Conservation (phyloP, 2,329 filamentous ascomycete species). For the Epichloe gansuensis region DNA sequence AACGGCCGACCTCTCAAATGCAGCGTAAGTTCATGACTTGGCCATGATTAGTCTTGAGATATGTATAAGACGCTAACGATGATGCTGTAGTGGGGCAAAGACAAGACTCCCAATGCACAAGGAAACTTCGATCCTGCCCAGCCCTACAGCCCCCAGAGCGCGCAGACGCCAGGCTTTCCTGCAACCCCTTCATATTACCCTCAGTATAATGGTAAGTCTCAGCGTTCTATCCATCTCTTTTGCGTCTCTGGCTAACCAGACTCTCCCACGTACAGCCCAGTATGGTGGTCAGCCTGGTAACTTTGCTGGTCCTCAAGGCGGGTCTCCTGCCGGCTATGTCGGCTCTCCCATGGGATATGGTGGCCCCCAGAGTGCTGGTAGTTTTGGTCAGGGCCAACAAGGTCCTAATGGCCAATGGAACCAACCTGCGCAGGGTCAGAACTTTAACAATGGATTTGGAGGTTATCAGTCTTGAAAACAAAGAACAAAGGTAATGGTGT, state of each 20-base stretch:
- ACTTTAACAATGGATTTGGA: constrained; percentile 48
- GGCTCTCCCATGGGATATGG: constrained; percentile 61
- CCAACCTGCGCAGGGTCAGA: constrained; percentile 39
- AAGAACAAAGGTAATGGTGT: constrained; percentile 2
- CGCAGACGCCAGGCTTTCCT: constrained; percentile 59
- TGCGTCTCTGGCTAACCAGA: constrained; percentile 4
- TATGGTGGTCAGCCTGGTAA: constrained; percentile 56
- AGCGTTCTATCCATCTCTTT: not conserved
- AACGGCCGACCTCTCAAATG: constrained; percentile 96
- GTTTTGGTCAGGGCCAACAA: constrained; percentile 68
- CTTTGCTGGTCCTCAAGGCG: constrained; percentile 50
- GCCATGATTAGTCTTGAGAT: constrained; percentile 2
- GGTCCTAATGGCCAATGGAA: constrained; percentile 44
- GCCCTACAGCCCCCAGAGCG: constrained; percentile 60
- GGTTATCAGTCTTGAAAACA: constrained; percentile 46
- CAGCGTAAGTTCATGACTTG: constrained; percentile 60
- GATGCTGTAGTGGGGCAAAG: constrained; percentile 79
- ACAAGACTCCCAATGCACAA: constrained; percentile 70
- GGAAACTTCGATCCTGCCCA: constrained; percentile 63
- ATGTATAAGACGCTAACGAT: not conserved
- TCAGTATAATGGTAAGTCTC: constrained; percentile 71
- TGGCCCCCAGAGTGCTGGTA: constrained; percentile 63
- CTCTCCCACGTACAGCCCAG: constrained; percentile 26
- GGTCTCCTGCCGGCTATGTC: constrained; percentile 50
- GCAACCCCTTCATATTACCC: constrained; percentile 83